Conservation (phyloP, 192 early-diverging fungal species). For the Backusella liffmaniae region DNA sequence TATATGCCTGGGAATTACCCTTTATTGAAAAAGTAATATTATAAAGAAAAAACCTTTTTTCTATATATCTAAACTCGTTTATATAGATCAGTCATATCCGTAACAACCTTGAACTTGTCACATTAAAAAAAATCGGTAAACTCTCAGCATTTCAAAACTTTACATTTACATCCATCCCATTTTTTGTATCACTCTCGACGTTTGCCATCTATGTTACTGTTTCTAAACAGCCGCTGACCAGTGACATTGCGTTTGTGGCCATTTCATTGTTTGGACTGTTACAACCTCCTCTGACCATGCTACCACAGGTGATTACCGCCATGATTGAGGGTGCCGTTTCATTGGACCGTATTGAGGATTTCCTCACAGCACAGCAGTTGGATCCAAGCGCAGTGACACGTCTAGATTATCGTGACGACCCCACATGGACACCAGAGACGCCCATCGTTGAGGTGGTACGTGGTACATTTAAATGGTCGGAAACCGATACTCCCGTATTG, state of each 20-base stretch:
- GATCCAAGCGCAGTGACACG: constrained; percentile 60
- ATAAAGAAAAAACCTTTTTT: too few relatives aligned
- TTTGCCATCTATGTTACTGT: constrained; percentile 46
- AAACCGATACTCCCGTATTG: constrained; percentile 41
- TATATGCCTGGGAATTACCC: constrained; percentile 90
- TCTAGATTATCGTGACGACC: constrained; percentile 61
- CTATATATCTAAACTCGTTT: constrained; percentile 19
- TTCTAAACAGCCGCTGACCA: constrained; percentile 37
- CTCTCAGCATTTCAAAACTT: not conserved
- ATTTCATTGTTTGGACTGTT: constrained; percentile 46
- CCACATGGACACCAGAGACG: constrained; percentile 55
- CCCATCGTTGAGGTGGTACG: constrained; percentile 16
- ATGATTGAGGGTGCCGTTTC: constrained; percentile 40
- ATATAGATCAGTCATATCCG: constrained; percentile 17
- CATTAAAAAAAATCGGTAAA: constrained; percentile 30
- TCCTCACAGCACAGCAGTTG: constrained; percentile 60
- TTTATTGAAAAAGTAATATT: constrained; percentile 61
- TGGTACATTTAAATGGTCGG: constrained; percentile 5
- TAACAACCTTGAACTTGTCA: constrained; percentile 40
- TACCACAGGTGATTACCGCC: constrained; percentile 40
- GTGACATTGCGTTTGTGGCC: constrained; percentile 31
- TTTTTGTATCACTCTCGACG: constrained; percentile 35
- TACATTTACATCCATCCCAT: not conserved
- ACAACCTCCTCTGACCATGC: constrained; percentile 42
- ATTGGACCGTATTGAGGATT: constrained; percentile 36